Percentiles rank a stretch among this genome's conserved stretches.
These are phyloP conservation scores for Beauveria scarabaeidicola DNA, from an alignment of 2,329 filamentous ascomycete genomes.

Conservation along the genomic window DNA sequence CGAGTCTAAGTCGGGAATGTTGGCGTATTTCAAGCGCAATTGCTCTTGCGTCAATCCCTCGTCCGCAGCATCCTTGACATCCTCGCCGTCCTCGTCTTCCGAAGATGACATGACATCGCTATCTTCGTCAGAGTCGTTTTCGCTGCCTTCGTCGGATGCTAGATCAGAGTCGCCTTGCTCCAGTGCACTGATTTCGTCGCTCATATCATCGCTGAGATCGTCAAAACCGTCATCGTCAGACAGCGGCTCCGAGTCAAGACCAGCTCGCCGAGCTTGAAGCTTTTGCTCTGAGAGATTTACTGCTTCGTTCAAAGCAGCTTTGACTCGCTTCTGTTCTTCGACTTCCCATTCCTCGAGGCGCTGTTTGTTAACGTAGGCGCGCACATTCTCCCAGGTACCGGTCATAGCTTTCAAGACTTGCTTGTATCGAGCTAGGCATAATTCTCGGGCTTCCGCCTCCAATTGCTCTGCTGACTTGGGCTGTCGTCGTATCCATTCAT, in stretches of 20 bases:
- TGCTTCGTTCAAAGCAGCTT: slow-evolving; percentile 63
- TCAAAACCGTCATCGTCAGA: slow-evolving; percentile 38
- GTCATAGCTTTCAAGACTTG: slow-evolving; percentile 53
- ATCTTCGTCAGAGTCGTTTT: slow-evolving; percentile 33
- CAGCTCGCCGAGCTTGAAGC: slow-evolving; percentile 51
- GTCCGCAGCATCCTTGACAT: slow-evolving; percentile 45
- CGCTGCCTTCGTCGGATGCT: slow-evolving; percentile 28
- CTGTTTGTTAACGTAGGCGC: slow-evolving; percentile 49
- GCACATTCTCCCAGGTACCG: slow-evolving; percentile 58
- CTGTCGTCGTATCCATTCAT: slow-evolving; percentile 65
- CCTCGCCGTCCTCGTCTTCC: slow-evolving; percentile 37
- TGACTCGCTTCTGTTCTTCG: slow-evolving; percentile 54
- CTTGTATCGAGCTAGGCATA: slow-evolving; percentile 61
- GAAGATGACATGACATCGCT: slow-evolving; percentile 52
- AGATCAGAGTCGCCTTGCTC: slow-evolving; percentile 22
- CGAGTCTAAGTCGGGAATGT: slow-evolving; percentile 41
- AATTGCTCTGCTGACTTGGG: slow-evolving; percentile 74
- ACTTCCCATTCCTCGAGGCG: slow-evolving; percentile 56
- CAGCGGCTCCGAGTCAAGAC: slow-evolving; percentile 43
- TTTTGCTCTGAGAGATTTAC: slow-evolving; percentile 64
- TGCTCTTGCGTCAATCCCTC: slow-evolving; percentile 62
- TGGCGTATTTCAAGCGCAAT: slow-evolving; percentile 58
- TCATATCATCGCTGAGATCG: slow-evolving; percentile 39
- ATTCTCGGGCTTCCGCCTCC: slow-evolving; percentile 64
- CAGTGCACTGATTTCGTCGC: slow-evolving; percentile 25